These are phyloP conservation scores for Dimargaris cristalligena DNA, from an alignment of 192 early-diverging fungal genomes.

Conservation along the genomic window DNA sequence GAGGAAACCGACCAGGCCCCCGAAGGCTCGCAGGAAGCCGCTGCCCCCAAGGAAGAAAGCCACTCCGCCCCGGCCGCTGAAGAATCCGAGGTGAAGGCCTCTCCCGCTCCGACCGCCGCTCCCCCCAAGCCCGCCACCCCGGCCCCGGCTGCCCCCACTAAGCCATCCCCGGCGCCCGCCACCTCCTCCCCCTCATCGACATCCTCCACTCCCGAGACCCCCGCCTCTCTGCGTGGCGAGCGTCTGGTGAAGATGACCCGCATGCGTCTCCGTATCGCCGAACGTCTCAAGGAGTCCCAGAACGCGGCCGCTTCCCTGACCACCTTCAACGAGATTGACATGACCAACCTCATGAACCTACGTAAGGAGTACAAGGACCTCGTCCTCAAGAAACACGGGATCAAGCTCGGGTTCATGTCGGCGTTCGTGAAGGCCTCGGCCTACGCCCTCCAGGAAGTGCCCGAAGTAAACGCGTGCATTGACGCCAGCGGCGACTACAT, in stretches of 20 bases:
- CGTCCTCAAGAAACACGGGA: conserved; percentile 81
- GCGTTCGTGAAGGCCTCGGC: conserved; percentile 88
- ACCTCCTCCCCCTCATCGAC: conserved; percentile 15
- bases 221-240: conserved; percentile 21
- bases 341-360: conserved; percentile 85
- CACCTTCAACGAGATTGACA: conserved; percentile 99
- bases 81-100: conserved; percentile 17
- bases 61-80: conserved; percentile 18
- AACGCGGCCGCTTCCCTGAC: conserved; percentile 91
- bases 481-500: conserved; percentile 83
- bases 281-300: conserved; percentile 93
- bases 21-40: conserved; percentile 23
- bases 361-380: conserved; percentile 88
- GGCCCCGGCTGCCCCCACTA: conserved; percentile 27
- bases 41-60: conserved; percentile 13
- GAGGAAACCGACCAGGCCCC: conserved; percentile 37
- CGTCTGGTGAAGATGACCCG: conserved; percentile 87
- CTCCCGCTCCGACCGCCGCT: conserved; percentile 15
- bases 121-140: conserved; percentile 19
- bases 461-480: conserved; percentile 88
- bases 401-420: conserved; percentile 98
- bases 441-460: conserved; percentile 72
- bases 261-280: conserved; percentile 88
- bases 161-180: conserved; percentile 14
- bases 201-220: conserved; percentile 3